A percentile compares a stretch with the other conserved stretches of the same genome.
These are phyloP conservation scores for Tolypocladium ovalisporum DNA, from an alignment of 2,329 filamentous ascomycete species.

Conservation along the genomic window DNA sequence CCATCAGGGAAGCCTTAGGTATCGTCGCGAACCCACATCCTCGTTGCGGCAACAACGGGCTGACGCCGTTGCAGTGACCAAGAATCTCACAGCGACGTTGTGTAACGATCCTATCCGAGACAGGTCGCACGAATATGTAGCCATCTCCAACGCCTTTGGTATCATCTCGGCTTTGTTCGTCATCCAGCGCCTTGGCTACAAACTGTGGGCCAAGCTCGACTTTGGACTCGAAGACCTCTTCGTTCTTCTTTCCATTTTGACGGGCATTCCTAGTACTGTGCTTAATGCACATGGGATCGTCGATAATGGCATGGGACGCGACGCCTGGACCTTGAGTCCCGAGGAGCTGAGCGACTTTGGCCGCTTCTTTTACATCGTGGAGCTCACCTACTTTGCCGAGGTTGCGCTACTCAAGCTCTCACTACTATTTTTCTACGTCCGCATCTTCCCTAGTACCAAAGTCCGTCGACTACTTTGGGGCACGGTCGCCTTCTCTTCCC, in stretches of 20 bases:
- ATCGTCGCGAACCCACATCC: slow-evolving; percentile 3
- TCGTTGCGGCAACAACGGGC: not conserved
- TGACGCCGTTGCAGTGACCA: slow-evolving; percentile 8
- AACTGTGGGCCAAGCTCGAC: slow-evolving; percentile 19
- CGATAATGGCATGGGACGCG: slow-evolving; percentile 33
- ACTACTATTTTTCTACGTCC: slow-evolving; percentile 43
- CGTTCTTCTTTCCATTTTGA: slow-evolving; percentile 15
- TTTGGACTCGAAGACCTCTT: slow-evolving; percentile 29
- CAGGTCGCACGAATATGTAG: slow-evolving; percentile 20
- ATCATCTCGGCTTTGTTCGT: slow-evolving; percentile 28
- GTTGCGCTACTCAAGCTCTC: slow-evolving; percentile 37
- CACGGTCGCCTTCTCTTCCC: slow-evolving; percentile 26
- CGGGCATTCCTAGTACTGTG: slow-evolving; percentile 17
- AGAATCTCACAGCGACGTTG: slow-evolving; percentile 12
- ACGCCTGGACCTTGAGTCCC: slow-evolving; percentile 37
- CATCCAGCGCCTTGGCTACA: slow-evolving; percentile 27
- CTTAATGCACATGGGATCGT: slow-evolving; percentile 20
- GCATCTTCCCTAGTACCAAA: slow-evolving; percentile 34
- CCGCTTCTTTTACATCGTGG: slow-evolving; percentile 30
- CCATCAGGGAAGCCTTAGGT: slow-evolving; percentile 20
- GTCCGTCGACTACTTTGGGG: slow-evolving; percentile 30
- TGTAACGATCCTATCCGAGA: slow-evolving; percentile 14
- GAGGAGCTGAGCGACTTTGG: slow-evolving; percentile 31
- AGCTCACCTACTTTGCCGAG: slow-evolving; percentile 33
- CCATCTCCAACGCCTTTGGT: slow-evolving; percentile 20